Evolutionary conservation across 208 protist genomes (phyloP), one percentile per base, ranked within the genome.

Genomic region (Naegleria gruberi): DNA sequence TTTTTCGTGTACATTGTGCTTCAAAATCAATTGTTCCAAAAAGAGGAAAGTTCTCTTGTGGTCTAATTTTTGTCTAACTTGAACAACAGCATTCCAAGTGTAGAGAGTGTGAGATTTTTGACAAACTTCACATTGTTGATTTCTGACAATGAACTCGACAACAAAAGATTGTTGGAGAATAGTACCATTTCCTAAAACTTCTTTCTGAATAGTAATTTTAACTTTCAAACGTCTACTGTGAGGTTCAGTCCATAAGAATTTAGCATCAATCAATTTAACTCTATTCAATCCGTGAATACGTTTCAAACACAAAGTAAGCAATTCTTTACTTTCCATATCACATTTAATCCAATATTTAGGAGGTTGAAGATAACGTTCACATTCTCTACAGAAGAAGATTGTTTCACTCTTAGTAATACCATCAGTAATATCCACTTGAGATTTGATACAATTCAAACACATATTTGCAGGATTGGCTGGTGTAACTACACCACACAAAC

Each of bases 241-340:
- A 37, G 98, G 98, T 94, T 99, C 99, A 3, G 99, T 99, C 98
- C 98, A 99, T 30, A 99, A 92, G 91, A 99, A 99, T 46, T 94
- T 95, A 5, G 99, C 99, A 94, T 99, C 98, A 0, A 99, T 91
- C 19, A 99, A 94, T 90, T 98, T 98, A 42, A 99, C 96, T 91
- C 98, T 97, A 46, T 92, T 97, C 42, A 99, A 93, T 23, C 97
- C 98, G 90, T 97, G 98, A 42, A 99, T 94, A 57, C 96, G 94
- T 91, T 99, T 99, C 30, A 99, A 92, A 90, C 98, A 99, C 10
- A 99, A 74, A 8, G 97, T 96, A 8, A 99, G 93, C 26, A 99
- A 95, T 93, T 99, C 98, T 74, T 96, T 95, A 15, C 97, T 99
- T 93, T 99, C 99, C 12, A 98, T 93, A 84, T 98, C 95, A 42